Evolutionary conservation across 1,284 basidiomycete genomes (phyloP).

Genomic region (Cutaneotrichosporon sp.): DNA sequence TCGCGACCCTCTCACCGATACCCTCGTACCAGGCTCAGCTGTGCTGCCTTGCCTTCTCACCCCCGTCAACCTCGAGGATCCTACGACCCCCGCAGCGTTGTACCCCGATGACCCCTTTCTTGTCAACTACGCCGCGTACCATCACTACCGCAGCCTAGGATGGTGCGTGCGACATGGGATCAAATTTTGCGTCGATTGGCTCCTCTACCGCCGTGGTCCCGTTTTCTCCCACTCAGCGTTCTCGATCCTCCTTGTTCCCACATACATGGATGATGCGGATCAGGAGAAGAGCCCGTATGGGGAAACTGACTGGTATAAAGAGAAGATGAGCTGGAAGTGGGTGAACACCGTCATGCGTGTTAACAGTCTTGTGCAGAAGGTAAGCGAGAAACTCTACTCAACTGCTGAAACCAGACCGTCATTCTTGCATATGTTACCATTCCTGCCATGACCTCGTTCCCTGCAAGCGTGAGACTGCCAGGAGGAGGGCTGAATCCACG

Average conservation of each 20-base stretch:
- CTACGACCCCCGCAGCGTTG: conserved; percentile 13
- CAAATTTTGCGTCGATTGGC: conserved; percentile 95
- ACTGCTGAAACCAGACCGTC: conserved; percentile 55
- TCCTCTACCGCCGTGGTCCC: conserved; percentile 91
- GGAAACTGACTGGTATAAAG: conserved; percentile 53
- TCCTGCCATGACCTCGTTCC: conserved; percentile 61
- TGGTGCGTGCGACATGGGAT: conserved; percentile 95
- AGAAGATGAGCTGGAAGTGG: conserved; percentile 89
- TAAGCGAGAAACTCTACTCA: conserved; percentile 28
- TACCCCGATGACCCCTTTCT: conserved; percentile 83
- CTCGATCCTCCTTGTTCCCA: conserved; percentile 78
- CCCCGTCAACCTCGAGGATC: conserved; percentile 32
- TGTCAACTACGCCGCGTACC: conserved; percentile 83
- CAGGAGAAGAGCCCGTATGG: conserved; percentile 57
- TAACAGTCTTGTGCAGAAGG: conserved; percentile 96
- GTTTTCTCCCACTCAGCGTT: conserved; percentile 88
- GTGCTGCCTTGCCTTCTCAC: conserved; percentile 45
- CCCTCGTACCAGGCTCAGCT: conserved; percentile 47
- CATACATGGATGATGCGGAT: conserved; percentile 78
- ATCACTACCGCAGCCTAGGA: conserved; percentile 94
- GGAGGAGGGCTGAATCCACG: conserved; percentile 52
- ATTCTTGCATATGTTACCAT: conserved; percentile 80
- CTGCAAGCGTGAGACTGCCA: conserved; percentile 34
- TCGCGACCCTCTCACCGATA: neutral
- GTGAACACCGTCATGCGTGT: conserved; percentile 95